A percentile compares a stretch with the other conserved stretches of the same genome.
Evolutionary conservation across 2,329 filamentous ascomycete genomes (phyloP).

Genomic region (Periconia macrospinosa): DNA sequence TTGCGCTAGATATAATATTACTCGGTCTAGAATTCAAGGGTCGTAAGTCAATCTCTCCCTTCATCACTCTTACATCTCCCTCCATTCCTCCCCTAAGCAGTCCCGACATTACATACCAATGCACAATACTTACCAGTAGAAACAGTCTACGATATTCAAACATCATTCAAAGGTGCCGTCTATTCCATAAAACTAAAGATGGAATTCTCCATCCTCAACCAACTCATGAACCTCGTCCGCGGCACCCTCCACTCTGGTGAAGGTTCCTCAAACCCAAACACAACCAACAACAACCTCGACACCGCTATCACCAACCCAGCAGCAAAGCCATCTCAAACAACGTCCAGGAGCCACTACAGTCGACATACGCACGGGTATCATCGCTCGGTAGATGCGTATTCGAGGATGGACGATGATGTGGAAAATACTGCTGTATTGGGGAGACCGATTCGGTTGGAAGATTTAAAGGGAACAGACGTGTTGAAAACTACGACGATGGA

Average conservation of each 20-base stretch:
- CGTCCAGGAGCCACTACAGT: background rate
- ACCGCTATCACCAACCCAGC: background rate
- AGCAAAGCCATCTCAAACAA: background rate
- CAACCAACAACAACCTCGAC: background rate
- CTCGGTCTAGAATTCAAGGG: constrained; percentile 44
- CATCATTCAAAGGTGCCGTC: constrained; percentile 41
- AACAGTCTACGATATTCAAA: constrained; percentile 24
- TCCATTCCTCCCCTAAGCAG: too few species aligned
- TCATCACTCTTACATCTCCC: background rate
- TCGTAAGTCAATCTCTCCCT: constrained; percentile 1
- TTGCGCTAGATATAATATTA: constrained; percentile 43
- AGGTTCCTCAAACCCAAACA: background rate
- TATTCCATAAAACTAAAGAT: constrained; percentile 54
- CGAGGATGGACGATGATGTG: constrained; percentile 16
- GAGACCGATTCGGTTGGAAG: constrained; percentile 2
- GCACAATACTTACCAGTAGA: background rate
- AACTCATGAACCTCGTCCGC: constrained; percentile 21
- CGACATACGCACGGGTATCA: background rate
- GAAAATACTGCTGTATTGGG: background rate
- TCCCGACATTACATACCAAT: background rate
- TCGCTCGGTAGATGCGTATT: constrained; percentile 13
- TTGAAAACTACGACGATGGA: constrained; percentile 23
- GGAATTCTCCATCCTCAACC: constrained; percentile 56
- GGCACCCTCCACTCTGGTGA: constrained; percentile 6
- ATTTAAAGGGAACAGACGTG: constrained; percentile 12